Percentiles rank a stretch among this genome's conserved stretches.
These are phyloP conservation scores for Penstemon barbatus DNA, from an alignment of 257 asterid genomes.

Conservation along the genomic window DNA sequence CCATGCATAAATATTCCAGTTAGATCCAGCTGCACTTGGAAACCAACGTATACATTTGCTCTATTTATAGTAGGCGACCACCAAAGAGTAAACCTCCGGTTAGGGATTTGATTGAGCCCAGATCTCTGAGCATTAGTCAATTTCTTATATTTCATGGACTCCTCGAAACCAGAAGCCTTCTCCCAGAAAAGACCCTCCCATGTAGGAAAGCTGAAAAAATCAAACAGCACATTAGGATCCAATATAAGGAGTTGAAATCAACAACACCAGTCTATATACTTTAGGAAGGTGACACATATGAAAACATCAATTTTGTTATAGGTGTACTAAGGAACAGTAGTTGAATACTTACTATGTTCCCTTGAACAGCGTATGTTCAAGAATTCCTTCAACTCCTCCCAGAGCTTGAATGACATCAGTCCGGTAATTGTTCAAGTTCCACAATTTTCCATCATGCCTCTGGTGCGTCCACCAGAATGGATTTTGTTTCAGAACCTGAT, in stretches of 20 bases:
- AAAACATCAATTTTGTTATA: neutral
- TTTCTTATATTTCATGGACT: constrained; percentile 98
- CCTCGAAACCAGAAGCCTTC: constrained; percentile 99
- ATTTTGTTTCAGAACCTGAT: constrained; percentile 97
- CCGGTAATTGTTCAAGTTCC: constrained; percentile 98
- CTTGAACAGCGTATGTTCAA: constrained; percentile 92
- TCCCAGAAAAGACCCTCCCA: constrained; percentile 99
- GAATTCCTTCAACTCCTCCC: constrained; percentile 99
- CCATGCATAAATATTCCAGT: constrained; percentile 99
- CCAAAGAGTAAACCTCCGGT: constrained; percentile 97
- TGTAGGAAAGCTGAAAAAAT: constrained; percentile 83
- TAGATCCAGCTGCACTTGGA: constrained; percentile 98
- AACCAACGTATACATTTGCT: constrained; percentile 97
- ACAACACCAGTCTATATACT: neutral
- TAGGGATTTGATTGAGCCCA: constrained; percentile 97
- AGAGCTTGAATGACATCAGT: constrained; percentile 99
- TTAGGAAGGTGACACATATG: neutral
- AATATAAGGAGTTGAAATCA: neutral
- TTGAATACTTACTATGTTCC: constrained; percentile 89
- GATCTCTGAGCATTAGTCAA: constrained; percentile 97
- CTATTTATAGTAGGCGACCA: constrained; percentile 99
- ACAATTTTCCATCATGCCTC: constrained; percentile 95
- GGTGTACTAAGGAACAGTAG: neutral
- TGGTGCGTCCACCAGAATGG: constrained; percentile 99
- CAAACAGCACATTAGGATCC: constrained; percentile 18